These are phyloP conservation scores for Rhizophagus sp. DNA, from an alignment of 192 early-diverging fungal genomes.

Conservation along the genomic window DNA sequence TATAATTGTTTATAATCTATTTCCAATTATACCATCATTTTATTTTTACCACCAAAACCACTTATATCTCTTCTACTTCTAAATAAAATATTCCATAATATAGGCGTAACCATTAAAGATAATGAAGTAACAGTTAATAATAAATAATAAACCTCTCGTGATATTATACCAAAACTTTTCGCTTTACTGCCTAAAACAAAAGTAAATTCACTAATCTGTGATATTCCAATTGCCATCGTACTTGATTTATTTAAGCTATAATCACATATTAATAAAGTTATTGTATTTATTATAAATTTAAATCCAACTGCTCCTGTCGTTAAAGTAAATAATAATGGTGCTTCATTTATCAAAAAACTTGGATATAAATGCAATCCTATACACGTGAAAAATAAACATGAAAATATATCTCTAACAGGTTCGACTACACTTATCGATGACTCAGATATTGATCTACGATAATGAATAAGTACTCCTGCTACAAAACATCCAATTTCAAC, in stretches of 20 bases:
- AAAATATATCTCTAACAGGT: conserved; percentile 56
- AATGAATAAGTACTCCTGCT: conserved; percentile 55
- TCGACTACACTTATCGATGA: conserved; percentile 39
- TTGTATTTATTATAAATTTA: conserved; percentile 42
- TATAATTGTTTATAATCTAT: too few relatives aligned
- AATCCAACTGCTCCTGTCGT: conserved; percentile 48
- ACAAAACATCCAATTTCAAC: conserved; percentile 62
- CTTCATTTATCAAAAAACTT: conserved; percentile 52
- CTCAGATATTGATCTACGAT: conserved; percentile 45
- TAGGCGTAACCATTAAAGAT: conserved; percentile 51
- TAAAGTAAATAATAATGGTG: conserved; percentile 45
- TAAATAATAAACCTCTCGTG: conserved; percentile 56
- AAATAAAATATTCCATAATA: conserved; percentile 47
- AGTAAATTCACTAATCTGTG: conserved; percentile 59
- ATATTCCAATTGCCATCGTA: conserved; percentile 50
- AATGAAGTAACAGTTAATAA: conserved; percentile 52
- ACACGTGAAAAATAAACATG: conserved; percentile 58
- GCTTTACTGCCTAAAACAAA: conserved; percentile 60
- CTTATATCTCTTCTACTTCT: background rate
- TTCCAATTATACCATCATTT: background rate
- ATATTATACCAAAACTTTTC: conserved; percentile 52
- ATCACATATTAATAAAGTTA: conserved; percentile 45
- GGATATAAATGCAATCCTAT: conserved; percentile 64
- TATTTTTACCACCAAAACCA: background rate
- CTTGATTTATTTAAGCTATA: conserved; percentile 37